phyloP scores from a whole-genome alignment of 768 basidiomycete species.

The Chalciporus pseudorubinellus region DNA sequence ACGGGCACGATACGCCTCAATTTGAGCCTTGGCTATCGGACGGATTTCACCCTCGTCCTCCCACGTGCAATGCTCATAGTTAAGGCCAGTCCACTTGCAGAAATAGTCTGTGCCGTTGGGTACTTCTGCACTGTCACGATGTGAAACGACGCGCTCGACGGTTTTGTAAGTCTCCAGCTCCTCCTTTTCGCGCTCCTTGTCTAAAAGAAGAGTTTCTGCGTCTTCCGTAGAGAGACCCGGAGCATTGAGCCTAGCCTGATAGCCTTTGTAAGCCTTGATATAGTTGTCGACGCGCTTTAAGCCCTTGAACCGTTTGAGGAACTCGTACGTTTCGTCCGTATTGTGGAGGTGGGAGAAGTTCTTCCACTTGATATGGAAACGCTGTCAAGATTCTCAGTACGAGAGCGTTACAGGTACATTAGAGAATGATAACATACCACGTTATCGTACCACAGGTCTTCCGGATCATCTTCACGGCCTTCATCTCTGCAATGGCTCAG shows the following conservation, averaged over 20 bases:
- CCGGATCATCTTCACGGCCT: slow-evolving; percentile 66
- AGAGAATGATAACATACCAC: slow-evolving; percentile 51
- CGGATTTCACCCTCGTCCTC: slow-evolving; percentile 81
- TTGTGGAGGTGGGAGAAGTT: slow-evolving; percentile 97
- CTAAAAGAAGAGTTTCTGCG: slow-evolving; percentile 81
- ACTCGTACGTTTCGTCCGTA: slow-evolving; percentile 97
- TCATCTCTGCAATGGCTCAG: slow-evolving; percentile 86
- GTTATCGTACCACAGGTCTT: slow-evolving; percentile 86
- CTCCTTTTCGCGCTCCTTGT: slow-evolving; percentile 88
- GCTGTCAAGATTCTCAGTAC: slow-evolving; percentile 45
- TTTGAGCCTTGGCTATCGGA: slow-evolving; percentile 70
- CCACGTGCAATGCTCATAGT: slow-evolving; percentile 97
- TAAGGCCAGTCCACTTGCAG: slow-evolving; percentile 94
- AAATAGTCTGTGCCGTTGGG: slow-evolving; percentile 75
- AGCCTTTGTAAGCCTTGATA: slow-evolving; percentile 84
- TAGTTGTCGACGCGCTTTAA: slow-evolving; percentile 99
- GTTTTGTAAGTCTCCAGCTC: slow-evolving; percentile 88
- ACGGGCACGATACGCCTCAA: slow-evolving; percentile 75
- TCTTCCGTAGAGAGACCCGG: slow-evolving; percentile 82
- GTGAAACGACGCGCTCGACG: slow-evolving; percentile 86
- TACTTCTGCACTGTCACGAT: slow-evolving; percentile 57
- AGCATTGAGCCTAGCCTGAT: slow-evolving; percentile 61
- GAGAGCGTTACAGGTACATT: neutral
- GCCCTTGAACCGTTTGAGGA: slow-evolving; percentile 92
- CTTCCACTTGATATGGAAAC: slow-evolving; percentile 99